Evolutionary conservation across 192 early-diverging fungal species (phyloP).

Genomic region (Coemansia asiatica): DNA sequence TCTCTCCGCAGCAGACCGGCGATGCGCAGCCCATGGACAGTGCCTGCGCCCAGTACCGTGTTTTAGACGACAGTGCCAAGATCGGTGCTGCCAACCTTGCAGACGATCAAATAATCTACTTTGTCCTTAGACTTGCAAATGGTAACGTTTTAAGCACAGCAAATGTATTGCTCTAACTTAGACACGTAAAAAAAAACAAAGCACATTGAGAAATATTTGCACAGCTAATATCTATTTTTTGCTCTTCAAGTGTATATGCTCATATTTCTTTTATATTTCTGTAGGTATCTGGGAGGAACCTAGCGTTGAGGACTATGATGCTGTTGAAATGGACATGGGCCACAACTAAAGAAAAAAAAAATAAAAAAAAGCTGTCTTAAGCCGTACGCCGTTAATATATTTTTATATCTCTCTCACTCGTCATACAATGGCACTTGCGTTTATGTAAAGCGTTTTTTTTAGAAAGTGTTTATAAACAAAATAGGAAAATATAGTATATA

Average conservation of each 20-base stretch:
- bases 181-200: no score
- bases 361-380: not conserved
- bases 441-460: not conserved
- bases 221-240: not conserved
- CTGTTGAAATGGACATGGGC: conserved; percentile 24
- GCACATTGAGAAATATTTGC: no score
- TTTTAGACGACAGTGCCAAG: conserved; percentile 16
- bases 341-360: not conserved
- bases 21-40: not conserved
- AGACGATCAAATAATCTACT: conserved; percentile 33
- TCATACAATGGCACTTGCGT: no score
- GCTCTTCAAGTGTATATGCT: not conserved
- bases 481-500: conserved; percentile 1
- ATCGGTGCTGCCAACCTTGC: conserved; percentile 15
- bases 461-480: not conserved
- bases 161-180: not conserved
- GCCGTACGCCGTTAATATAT: no score
- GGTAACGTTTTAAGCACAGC: no score
- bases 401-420: no score
- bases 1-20: not conserved
- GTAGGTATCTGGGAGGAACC: conserved; percentile 43
- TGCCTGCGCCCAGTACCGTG: conserved; percentile 9
- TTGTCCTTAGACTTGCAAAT: conserved; percentile 23
- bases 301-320: conserved; percentile 26
- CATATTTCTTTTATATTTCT: not conserved